phyloP scores from a whole-genome alignment of 805 yeast species.

The Dipodascopsis tothii region DNA sequence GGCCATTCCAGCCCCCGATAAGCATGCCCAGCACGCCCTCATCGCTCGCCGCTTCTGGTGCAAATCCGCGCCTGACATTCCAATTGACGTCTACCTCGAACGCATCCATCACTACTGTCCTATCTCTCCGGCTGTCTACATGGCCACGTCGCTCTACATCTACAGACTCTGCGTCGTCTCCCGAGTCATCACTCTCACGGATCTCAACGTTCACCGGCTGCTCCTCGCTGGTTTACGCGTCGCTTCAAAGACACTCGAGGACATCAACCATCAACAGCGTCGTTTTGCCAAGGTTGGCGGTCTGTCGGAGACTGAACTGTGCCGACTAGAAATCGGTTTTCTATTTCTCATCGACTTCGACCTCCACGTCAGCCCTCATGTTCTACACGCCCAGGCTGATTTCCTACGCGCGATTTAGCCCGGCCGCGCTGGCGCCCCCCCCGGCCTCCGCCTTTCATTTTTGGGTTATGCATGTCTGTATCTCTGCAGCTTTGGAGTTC shows the following conservation, averaged over 20 bases:
- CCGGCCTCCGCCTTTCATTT: too few relatives aligned
- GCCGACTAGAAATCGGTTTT: slow-evolving; percentile 44
- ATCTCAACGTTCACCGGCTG: slow-evolving; percentile 37
- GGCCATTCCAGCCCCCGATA: too few relatives aligned
- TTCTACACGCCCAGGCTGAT: too few relatives aligned
- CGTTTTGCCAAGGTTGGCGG: slow-evolving; percentile 46
- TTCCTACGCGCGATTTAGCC: too few relatives aligned
- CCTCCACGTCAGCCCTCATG: slow-evolving; percentile 41
- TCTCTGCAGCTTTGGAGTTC: too few relatives aligned
- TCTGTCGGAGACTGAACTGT: slow-evolving; percentile 38
- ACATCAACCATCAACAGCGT: slow-evolving; percentile 39
- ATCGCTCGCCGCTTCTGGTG: slow-evolving; percentile 31
- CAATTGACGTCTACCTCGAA: slow-evolving; percentile 30
- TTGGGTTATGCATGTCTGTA: too few relatives aligned
- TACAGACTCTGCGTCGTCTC: slow-evolving; percentile 30
- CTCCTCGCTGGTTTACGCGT: slow-evolving; percentile 40
- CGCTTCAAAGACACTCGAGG: slow-evolving; percentile 44
- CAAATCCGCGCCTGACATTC: slow-evolving; percentile 29
- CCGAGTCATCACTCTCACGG: slow-evolving; percentile 31
- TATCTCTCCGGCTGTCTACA: slow-evolving; percentile 34
- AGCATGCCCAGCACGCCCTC: slow-evolving; percentile 12
- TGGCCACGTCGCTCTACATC: slow-evolving; percentile 34
- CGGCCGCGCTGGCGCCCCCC: too few relatives aligned
- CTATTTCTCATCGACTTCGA: slow-evolving; percentile 45
- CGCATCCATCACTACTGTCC: slow-evolving; percentile 37